Evolutionary conservation across 2,329 filamentous ascomycete species (phyloP).

Genomic region (Pleurostoma richardsiae): DNA sequence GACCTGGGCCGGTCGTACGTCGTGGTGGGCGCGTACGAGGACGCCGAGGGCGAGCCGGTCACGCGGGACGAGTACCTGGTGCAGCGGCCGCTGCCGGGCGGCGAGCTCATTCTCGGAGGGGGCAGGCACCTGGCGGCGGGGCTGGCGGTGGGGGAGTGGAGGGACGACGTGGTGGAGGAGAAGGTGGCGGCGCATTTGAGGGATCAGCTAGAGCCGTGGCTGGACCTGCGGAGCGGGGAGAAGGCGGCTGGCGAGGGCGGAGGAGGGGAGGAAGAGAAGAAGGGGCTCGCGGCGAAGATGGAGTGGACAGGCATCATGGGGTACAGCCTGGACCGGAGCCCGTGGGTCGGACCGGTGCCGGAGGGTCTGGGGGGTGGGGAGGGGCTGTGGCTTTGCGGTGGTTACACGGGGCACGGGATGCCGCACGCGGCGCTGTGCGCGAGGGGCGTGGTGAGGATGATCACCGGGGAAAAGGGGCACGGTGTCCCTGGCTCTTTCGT

Average conservation of each 20-base stretch:
- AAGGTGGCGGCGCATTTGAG: conserved; percentile 52
- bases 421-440: conserved; percentile 65
- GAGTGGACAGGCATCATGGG: conserved; percentile 84
- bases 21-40: conserved; percentile 42
- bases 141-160: conserved; percentile 32
- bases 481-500: conserved; percentile 38
- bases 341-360: conserved; percentile 69
- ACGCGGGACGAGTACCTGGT: conserved; percentile 68
- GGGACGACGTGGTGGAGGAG: conserved; percentile 25
- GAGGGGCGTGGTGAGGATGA: conserved; percentile 57
- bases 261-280: conserved; percentile 30
- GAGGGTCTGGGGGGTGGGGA: conserved; percentile 39
- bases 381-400: conserved; percentile 59
- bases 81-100: conserved; percentile 55
- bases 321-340: conserved; percentile 60
- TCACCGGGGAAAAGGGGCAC: conserved; percentile 33
- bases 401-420: conserved; percentile 75
- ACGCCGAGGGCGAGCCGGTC: conserved; percentile 14
- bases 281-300: conserved; percentile 41
- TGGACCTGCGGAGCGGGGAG: conserved; percentile 30
- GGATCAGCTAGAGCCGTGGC: conserved; percentile 28
- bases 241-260: conserved; percentile 14
- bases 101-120: conserved; percentile 67
- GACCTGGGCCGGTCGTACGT: conserved; percentile 57
- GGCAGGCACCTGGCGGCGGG: conserved; percentile 52